A percentile compares a stretch with the other conserved stretches of the same genome.
Evolutionary conservation across 805 yeast genomes (phyloP).

Genomic region (Danielia reshetovae): DNA sequence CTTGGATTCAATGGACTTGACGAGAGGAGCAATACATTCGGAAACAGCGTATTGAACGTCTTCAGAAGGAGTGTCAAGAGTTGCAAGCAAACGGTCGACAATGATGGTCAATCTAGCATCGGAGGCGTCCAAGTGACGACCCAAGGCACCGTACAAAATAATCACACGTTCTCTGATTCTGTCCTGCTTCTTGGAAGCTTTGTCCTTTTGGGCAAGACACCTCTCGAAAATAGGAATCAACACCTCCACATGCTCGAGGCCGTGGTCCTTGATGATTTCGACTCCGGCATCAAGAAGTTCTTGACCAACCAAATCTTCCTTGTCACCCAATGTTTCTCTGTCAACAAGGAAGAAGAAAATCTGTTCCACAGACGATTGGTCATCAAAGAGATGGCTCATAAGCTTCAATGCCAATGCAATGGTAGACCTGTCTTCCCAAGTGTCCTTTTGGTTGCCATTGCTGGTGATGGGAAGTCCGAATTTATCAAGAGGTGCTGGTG

Average conservation of each 20-base stretch:
- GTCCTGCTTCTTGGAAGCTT: slow-evolving; percentile 49
- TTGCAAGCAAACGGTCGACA: slow-evolving; percentile 63
- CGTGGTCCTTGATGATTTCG: slow-evolving; percentile 62
- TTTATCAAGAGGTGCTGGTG: slow-evolving; percentile 71
- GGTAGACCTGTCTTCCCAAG: slow-evolving; percentile 85
- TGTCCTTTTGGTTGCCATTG: slow-evolving; percentile 59
- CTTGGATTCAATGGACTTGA: slow-evolving; percentile 48
- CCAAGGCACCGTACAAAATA: slow-evolving; percentile 86
- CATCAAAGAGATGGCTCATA: slow-evolving; percentile 45
- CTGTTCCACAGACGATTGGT: slow-evolving; percentile 39
- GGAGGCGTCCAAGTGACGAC: slow-evolving; percentile 66
- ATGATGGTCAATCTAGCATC: slow-evolving; percentile 67
- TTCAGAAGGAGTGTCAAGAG: slow-evolving; percentile 84
- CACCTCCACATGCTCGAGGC: slow-evolving; percentile 61
- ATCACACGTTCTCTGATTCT: slow-evolving; percentile 73
- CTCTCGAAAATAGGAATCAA: slow-evolving; percentile 79
- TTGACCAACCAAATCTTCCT: slow-evolving; percentile 65
- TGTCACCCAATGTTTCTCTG: slow-evolving; percentile 69
- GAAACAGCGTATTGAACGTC: slow-evolving; percentile 87
- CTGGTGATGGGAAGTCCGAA: slow-evolving; percentile 73
- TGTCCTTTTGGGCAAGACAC: slow-evolving; percentile 50
- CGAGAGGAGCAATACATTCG: slow-evolving; percentile 81
- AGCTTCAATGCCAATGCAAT: slow-evolving; percentile 64
- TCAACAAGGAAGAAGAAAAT: slow-evolving; percentile 63
- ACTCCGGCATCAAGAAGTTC: slow-evolving; percentile 90